Evolutionary conservation across 495 filamentous ascomycete species (phyloP).

Genomic region (Glonium stellatum): DNA sequence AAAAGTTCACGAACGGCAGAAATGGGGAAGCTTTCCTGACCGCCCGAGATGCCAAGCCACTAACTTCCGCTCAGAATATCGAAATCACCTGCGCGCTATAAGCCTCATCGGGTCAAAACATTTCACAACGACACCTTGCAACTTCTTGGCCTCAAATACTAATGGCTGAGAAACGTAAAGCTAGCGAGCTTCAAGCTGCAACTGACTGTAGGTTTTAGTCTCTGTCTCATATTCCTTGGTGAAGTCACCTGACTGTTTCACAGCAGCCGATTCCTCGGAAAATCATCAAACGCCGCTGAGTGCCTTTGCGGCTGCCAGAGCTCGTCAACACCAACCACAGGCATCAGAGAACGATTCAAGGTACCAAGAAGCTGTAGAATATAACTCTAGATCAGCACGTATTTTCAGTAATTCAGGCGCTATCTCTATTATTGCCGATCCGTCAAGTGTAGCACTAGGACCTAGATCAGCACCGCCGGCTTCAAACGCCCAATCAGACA

Average conservation of each 20-base stretch:
- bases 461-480: background rate
- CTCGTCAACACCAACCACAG: background rate
- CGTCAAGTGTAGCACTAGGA: background rate
- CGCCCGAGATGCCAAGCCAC: background rate
- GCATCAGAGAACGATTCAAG: background rate
- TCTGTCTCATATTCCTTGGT: background rate
- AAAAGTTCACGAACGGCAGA: background rate
- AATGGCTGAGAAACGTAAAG: background rate
- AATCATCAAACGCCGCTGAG: constrained; percentile 13
- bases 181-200: background rate
- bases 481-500: too few relatives aligned
- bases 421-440: background rate
- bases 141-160: background rate
- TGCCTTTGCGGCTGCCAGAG: constrained; percentile 21
- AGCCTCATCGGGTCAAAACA: too few relatives aligned
- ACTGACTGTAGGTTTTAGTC: background rate
- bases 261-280: background rate
- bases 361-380: background rate
- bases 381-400: background rate
- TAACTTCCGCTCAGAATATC: background rate
- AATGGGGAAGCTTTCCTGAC: background rate
- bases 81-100: background rate
- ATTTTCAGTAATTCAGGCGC: background rate
- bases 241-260: background rate
- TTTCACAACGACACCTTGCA: background rate